A percentile compares a stretch with the other conserved stretches of the same genome.
Conservation (phyloP, 2,329 filamentous ascomycete species). For the Monosporascus sp. region DNA sequence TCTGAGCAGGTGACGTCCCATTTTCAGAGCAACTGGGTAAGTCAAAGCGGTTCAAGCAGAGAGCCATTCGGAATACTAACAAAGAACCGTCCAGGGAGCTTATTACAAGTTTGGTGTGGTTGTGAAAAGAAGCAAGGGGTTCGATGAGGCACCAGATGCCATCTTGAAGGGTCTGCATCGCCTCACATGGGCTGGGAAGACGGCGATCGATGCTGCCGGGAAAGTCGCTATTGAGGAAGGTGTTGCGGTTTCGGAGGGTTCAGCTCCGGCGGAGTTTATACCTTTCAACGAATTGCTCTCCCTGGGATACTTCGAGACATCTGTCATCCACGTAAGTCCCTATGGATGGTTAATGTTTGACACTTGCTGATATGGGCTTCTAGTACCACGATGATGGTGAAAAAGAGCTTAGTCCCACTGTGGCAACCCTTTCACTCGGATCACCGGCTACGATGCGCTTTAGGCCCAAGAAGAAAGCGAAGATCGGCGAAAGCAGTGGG, state of each 20-base stretch:
- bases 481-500: constrained; percentile 10
- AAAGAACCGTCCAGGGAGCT: constrained; percentile 42
- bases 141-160: constrained; percentile 40
- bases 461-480: constrained; percentile 42
- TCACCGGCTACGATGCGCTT: constrained; percentile 53
- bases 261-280: constrained; percentile 22
- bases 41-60: constrained; percentile 9
- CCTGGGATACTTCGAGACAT: constrained; percentile 56
- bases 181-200: constrained; percentile 49
- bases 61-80: constrained; percentile 16
- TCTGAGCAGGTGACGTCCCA: constrained; percentile 45
- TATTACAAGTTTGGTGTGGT: constrained; percentile 62
- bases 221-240: constrained; percentile 5
- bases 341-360: not conserved
- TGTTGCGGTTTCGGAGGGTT: constrained; percentile 2
- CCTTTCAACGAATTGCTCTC: constrained; percentile 61
- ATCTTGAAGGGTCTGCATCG: constrained; percentile 47
- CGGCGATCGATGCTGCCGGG: constrained; percentile 30
- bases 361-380: not conserved
- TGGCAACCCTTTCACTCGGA: constrained; percentile 58
- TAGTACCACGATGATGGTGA: constrained; percentile 65
- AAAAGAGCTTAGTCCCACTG: constrained; percentile 53
- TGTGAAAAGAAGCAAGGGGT: constrained; percentile 41
- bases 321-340: constrained; percentile 48
- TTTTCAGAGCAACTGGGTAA: constrained; percentile 48